Evolutionary conservation across 352 stramenopile genomes (phyloP).

Genomic region (Blastocystis hominis): DNA sequence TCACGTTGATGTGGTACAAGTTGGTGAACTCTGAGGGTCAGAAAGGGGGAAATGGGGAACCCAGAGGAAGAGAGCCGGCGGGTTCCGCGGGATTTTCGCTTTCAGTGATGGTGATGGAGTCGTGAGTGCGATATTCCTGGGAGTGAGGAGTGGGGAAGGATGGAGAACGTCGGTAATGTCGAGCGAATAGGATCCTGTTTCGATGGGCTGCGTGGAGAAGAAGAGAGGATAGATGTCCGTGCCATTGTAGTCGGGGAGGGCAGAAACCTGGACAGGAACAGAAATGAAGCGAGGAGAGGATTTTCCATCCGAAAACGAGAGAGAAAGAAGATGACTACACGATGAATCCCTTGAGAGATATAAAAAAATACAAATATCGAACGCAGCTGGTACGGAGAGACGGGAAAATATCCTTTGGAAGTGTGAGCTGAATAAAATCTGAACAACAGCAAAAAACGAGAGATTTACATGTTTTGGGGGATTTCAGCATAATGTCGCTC

Average conservation of each 20-base stretch:
- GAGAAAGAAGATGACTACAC: conserved; percentile 38
- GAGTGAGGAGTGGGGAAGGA: background rate
- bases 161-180: background rate
- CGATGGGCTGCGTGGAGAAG: background rate
- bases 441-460: background rate
- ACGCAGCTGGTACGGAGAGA: conserved; percentile 32
- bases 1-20: background rate
- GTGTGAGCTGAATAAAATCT: conserved; percentile 44
- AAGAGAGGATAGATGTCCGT: background rate
- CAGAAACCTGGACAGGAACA: conserved; percentile 1
- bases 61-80: background rate
- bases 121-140: background rate
- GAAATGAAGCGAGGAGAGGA: background rate
- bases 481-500: background rate
- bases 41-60: background rate
- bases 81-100: background rate
- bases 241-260: background rate
- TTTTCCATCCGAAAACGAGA: conserved; percentile 17
- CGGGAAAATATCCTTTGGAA: conserved; percentile 12
- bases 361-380: background rate
- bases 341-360: background rate
- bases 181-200: background rate
- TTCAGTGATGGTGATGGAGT: conserved; percentile 3
- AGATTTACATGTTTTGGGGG: background rate
- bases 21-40: background rate